phyloP scores from a whole-genome alignment of 768 basidiomycete genomes.

The Pleurotus platypus region DNA sequence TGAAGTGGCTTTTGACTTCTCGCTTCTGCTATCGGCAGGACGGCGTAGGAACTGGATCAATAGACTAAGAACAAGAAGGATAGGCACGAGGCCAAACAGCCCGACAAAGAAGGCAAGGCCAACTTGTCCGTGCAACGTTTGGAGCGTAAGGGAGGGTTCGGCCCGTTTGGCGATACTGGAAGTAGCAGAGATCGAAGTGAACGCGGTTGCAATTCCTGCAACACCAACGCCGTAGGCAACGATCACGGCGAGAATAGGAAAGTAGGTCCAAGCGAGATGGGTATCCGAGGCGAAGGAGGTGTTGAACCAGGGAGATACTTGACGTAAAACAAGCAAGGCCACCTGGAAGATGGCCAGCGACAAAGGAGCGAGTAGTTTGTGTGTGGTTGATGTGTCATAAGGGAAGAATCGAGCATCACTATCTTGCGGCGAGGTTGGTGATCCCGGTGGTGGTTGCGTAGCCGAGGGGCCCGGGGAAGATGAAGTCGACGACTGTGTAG shows the following conservation, averaged over 20 bases:
- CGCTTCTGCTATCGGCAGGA: constrained; percentile 10
- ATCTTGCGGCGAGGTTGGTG: constrained; percentile 9
- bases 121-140: constrained; percentile 61
- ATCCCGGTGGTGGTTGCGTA: constrained; percentile 11
- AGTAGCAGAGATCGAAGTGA: constrained; percentile 48
- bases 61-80: constrained; percentile 28
- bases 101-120: constrained; percentile 63
- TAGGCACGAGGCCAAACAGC: constrained; percentile 53
- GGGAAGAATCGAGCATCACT: neutral
- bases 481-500: constrained; percentile 15
- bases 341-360: constrained; percentile 38
- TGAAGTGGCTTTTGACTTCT: constrained; percentile 17
- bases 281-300: constrained; percentile 15
- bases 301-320: constrained; percentile 13
- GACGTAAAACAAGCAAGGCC: constrained; percentile 32
- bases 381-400: constrained; percentile 35
- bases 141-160: constrained; percentile 32
- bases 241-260: constrained; percentile 34
- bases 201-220: constrained; percentile 57
- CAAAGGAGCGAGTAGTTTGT: constrained; percentile 43
- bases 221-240: constrained; percentile 55
- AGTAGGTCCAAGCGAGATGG: constrained; percentile 26
- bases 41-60: constrained; percentile 6
- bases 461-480: constrained; percentile 19
- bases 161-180: constrained; percentile 26